phyloP scores from a whole-genome alignment of 495 filamentous ascomycete genomes.

The Tuber melanosporum region DNA sequence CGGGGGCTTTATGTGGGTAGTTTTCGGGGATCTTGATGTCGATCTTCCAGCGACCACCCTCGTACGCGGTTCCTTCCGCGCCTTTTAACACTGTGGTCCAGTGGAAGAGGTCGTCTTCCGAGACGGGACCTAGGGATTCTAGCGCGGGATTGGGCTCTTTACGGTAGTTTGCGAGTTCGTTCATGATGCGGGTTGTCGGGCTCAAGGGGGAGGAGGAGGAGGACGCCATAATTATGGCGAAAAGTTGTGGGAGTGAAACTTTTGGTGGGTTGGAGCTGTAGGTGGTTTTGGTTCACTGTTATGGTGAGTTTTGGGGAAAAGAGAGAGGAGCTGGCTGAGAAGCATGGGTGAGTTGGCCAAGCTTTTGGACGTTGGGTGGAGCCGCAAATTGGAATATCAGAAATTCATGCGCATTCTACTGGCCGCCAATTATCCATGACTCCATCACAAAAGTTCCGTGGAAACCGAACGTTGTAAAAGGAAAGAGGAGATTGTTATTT shows the following conservation, averaged over 20 bases:
- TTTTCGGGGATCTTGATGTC: conserved; percentile 64
- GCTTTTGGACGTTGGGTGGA: not conserved
- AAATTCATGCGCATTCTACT: not conserved
- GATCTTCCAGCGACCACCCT: conserved; percentile 76
- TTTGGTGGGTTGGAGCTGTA: not conserved
- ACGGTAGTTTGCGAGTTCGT: conserved; percentile 30
- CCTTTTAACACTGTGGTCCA: conserved; percentile 63
- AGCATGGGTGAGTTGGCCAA: conserved; percentile 3
- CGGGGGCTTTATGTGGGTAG: conserved; percentile 73
- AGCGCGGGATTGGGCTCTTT: conserved; percentile 26
- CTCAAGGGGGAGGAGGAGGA: conserved; percentile 6
- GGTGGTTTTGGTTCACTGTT: conserved; percentile 10
- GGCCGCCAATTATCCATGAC: not conserved
- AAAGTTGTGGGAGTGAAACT: not conserved
- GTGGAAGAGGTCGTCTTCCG: conserved; percentile 56
- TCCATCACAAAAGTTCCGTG: not conserved
- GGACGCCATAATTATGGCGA: not conserved
- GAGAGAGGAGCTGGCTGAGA: not conserved
- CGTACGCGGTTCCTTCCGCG: conserved; percentile 38
- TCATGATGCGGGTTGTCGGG: conserved; percentile 16
- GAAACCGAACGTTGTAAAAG: not conserved
- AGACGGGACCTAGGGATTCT: conserved; percentile 26
- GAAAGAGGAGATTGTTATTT: not conserved
- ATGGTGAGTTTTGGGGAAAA: not conserved
- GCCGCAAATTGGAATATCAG: not conserved